These are phyloP conservation scores for Vitis rotundifolia DNA, from an alignment of 164 flowering plant genomes.

Conservation along the genomic window DNA sequence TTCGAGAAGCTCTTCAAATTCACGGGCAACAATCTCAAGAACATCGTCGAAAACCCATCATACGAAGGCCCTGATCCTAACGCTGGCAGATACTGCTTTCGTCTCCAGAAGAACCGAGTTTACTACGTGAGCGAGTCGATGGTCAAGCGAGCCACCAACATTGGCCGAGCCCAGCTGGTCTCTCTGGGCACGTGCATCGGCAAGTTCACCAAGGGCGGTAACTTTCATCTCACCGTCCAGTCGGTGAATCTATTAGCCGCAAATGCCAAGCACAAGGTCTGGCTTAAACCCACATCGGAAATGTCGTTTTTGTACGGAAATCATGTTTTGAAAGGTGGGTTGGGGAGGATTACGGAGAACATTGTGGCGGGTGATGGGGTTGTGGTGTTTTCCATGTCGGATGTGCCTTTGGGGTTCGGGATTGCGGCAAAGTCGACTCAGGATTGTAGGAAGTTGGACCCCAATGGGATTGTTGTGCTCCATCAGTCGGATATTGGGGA, in stretches of 20 bases:
- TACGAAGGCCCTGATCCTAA: constrained; percentile 55
- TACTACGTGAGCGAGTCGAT: constrained; percentile 62
- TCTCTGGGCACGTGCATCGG: constrained; percentile 72
- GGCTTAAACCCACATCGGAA: constrained; percentile 92
- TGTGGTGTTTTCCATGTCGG: constrained; percentile 85
- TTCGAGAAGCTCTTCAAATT: constrained; percentile 71
- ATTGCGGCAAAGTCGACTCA: constrained; percentile 73
- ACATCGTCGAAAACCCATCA: constrained; percentile 65
- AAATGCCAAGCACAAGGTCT: constrained; percentile 85
- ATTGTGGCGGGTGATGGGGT: constrained; percentile 77
- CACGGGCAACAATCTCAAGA: constrained; percentile 66
- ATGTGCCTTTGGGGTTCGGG: constrained; percentile 87
- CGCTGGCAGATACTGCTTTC: constrained; percentile 64
- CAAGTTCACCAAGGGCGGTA: constrained; percentile 67
- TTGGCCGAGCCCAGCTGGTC: constrained; percentile 53
- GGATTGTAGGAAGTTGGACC: constrained; percentile 86
- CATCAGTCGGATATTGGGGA: constrained; percentile 88
- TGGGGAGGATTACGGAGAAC: constrained; percentile 81
- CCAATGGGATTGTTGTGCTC: constrained; percentile 82
- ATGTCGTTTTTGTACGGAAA: constrained; percentile 88
- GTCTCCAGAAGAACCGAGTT: constrained; percentile 62
- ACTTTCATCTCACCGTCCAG: constrained; percentile 74
- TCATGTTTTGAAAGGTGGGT: constrained; percentile 80
- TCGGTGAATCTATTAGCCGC: constrained; percentile 57
- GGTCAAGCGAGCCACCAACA: constrained; percentile 74